Conservation (phyloP, 2,329 filamentous ascomycete species). For the Septoria linicola region DNA sequence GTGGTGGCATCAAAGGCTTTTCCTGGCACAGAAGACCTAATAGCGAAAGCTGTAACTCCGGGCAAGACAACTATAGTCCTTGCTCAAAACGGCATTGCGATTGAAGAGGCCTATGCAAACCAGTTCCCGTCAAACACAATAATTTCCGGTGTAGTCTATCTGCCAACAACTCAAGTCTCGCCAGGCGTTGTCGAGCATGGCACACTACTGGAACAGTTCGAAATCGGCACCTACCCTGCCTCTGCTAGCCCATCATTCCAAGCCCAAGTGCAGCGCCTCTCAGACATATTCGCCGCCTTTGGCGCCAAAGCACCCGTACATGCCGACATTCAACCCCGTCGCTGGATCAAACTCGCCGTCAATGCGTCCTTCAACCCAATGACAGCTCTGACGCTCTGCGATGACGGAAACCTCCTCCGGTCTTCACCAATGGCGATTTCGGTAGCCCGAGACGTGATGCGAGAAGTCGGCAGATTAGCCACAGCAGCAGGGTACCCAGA, state of each 20-base stretch:
- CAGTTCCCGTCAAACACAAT: constrained; percentile 55
- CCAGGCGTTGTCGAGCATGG: constrained; percentile 51
- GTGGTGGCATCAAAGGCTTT: constrained; percentile 50
- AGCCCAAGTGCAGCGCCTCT: constrained; percentile 18
- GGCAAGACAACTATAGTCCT: constrained; percentile 56
- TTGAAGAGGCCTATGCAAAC: constrained; percentile 55
- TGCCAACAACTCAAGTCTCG: constrained; percentile 53
- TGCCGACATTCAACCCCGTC: constrained; percentile 55
- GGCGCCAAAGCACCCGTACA: constrained; percentile 51
- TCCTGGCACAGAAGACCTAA: constrained; percentile 40
- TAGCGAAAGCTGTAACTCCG: constrained; percentile 43
- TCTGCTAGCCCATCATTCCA: constrained; percentile 20
- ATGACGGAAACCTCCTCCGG: constrained; percentile 53
- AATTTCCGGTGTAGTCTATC: constrained; percentile 57
- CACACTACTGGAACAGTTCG: constrained; percentile 48
- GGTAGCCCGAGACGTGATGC: constrained; percentile 47
- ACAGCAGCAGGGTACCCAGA: constrained; percentile 41
- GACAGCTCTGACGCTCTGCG: constrained; percentile 55
- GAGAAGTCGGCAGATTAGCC: constrained; percentile 47
- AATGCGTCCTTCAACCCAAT: constrained; percentile 62
- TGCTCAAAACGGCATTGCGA: constrained; percentile 62
- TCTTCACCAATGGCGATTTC: constrained; percentile 42
- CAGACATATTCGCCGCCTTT: constrained; percentile 34
- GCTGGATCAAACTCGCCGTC: constrained; percentile 61
- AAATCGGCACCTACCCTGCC: constrained; percentile 53